Evolutionary conservation across 805 yeast genomes (phyloP).

Genomic region (Danielia oregonensis): DNA sequence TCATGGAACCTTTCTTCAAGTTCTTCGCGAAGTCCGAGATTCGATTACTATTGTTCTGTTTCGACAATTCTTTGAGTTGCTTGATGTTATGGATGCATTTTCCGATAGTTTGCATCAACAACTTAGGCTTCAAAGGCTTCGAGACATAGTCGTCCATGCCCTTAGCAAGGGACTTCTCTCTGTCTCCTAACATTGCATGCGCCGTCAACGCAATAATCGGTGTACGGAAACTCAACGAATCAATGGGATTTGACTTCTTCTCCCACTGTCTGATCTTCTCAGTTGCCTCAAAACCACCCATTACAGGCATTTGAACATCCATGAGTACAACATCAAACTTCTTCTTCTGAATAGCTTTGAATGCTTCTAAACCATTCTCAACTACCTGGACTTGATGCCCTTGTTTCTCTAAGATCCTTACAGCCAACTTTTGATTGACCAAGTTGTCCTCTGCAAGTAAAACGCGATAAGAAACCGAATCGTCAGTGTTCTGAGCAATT

Average conservation of each 20-base stretch:
- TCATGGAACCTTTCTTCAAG: slow-evolving; percentile 30
- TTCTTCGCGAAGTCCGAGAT: slow-evolving; percentile 45
- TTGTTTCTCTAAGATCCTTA: slow-evolving; percentile 77
- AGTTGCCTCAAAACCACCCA: slow-evolving; percentile 94
- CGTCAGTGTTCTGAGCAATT: slow-evolving; percentile 75
- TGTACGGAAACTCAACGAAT: slow-evolving; percentile 66
- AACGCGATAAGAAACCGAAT: slow-evolving; percentile 68
- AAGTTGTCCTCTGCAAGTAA: slow-evolving; percentile 83
- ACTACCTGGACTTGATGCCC: slow-evolving; percentile 83
- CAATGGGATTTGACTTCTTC: slow-evolving; percentile 67
- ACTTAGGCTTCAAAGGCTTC: slow-evolving; percentile 80
- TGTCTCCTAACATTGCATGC: slow-evolving; percentile 91
- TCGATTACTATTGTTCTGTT: slow-evolving; percentile 43
- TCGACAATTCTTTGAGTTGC: slow-evolving; percentile 55
- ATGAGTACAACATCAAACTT: slow-evolving; percentile 78
- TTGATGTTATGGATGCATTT: slow-evolving; percentile 73
- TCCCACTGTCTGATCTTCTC: slow-evolving; percentile 87
- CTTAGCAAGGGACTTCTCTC: slow-evolving; percentile 80
- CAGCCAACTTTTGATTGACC: slow-evolving; percentile 85
- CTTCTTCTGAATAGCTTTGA: slow-evolving; percentile 64
- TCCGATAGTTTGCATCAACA: slow-evolving; percentile 78
- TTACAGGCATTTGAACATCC: slow-evolving; percentile 95
- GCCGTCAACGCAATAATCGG: slow-evolving; percentile 91
- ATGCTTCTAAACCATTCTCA: slow-evolving; percentile 81
- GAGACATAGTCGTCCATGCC: slow-evolving; percentile 92